phyloP scores from a whole-genome alignment of 805 yeast genomes.

The Naumovozyma castellii region DNA sequence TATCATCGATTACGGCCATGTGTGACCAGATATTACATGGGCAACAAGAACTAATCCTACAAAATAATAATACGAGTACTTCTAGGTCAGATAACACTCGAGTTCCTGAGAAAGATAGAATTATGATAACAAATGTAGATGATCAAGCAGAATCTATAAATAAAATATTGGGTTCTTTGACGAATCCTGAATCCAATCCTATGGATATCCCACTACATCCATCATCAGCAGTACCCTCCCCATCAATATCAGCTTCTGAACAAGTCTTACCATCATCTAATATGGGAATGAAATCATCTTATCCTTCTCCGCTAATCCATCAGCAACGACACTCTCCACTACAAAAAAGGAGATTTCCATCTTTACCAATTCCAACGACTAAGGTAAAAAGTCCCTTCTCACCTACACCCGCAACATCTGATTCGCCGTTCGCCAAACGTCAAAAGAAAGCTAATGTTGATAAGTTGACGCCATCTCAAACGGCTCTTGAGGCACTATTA shows the following conservation, averaged over 20 bases:
- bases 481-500: slow-evolving; percentile 27
- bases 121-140: slow-evolving; percentile 5
- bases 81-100: too few species aligned
- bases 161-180: neutral
- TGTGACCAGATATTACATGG: slow-evolving; percentile 22
- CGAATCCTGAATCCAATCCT: neutral
- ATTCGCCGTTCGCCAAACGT: slow-evolving; percentile 14
- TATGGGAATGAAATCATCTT: neutral
- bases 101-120: too few species aligned
- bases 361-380: slow-evolving; percentile 4
- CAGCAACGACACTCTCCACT: neutral
- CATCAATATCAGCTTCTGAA: slow-evolving; percentile 1
- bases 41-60: slow-evolving; percentile 9
- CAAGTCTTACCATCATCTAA: neutral
- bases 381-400: slow-evolving; percentile 9
- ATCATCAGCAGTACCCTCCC: slow-evolving; percentile 4
- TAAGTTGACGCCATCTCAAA: slow-evolving; percentile 24
- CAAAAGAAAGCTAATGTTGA: slow-evolving; percentile 18
- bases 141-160: neutral
- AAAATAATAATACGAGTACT: slow-evolving; percentile 7
- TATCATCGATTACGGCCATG: slow-evolving; percentile 18
- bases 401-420: slow-evolving; percentile 11
- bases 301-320: neutral
- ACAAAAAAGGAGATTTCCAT: slow-evolving; percentile 4
- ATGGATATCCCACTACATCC: neutral